phyloP scores from a whole-genome alignment of 108 stramenopile genomes.

The Skeletonema tropicum region DNA sequence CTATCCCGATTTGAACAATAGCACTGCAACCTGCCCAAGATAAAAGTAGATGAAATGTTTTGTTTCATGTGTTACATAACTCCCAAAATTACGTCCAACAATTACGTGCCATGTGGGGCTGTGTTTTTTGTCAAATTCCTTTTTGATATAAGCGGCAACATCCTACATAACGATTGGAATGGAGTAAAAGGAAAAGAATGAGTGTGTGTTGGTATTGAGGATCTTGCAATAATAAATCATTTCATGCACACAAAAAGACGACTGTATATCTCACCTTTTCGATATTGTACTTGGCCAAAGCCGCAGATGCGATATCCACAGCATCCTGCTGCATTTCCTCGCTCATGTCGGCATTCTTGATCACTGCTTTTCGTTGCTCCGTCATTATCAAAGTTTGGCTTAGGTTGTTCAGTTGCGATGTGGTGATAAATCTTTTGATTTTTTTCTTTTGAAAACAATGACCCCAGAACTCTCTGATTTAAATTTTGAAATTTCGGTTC shows the following conservation, averaged over 20 bases:
- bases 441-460: background rate
- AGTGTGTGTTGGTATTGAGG: background rate
- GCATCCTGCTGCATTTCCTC: slow-evolving; percentile 99
- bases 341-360: slow-evolving; percentile 99
- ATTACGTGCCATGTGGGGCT: slow-evolving; percentile 97
- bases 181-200: background rate
- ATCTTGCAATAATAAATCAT: no score
- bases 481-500: background rate
- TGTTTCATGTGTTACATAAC: slow-evolving; percentile 96
- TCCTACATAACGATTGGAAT: slow-evolving; percentile 64
- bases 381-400: slow-evolving; percentile 53
- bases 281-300: slow-evolving; percentile 99
- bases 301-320: slow-evolving; percentile 98
- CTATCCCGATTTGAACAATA: slow-evolving; percentile 99
- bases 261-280: slow-evolving; percentile 88
- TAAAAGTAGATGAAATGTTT: slow-evolving; percentile 99
- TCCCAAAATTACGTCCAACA: slow-evolving; percentile 93
- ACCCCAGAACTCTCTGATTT: background rate
- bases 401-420: no score
- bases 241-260: background rate
- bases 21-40: slow-evolving; percentile 98
- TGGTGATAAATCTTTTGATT: no score
- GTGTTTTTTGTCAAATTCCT: slow-evolving; percentile 99
- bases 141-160: slow-evolving; percentile 99
- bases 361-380: slow-evolving; percentile 98